Conservation (phyloP, 2,329 filamentous ascomycete genomes). For the Ceratocystis lukuohia region DNA sequence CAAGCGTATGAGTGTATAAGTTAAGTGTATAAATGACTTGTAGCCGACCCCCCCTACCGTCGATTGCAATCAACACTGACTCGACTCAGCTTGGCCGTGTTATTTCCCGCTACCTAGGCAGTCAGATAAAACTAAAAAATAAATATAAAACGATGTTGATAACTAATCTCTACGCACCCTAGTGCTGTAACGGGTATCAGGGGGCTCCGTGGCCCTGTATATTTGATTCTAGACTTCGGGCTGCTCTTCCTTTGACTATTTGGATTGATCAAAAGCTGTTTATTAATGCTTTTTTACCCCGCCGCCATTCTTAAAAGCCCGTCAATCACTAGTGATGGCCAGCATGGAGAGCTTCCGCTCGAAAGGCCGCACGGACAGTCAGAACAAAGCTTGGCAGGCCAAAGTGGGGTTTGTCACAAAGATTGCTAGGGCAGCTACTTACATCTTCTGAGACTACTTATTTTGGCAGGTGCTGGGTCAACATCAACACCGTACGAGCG, state of each 20-base stretch:
- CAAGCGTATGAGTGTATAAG: too few species aligned
- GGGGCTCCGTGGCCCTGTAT: too few species aligned
- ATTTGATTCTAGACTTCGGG: too few species aligned
- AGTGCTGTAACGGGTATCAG: too few species aligned
- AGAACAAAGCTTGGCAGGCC: conserved; percentile 1
- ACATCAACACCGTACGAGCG: not conserved
- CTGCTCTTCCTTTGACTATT: too few species aligned
- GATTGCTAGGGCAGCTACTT: not conserved
- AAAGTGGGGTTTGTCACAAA: not conserved
- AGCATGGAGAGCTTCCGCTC: not conserved
- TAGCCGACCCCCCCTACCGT: too few species aligned
- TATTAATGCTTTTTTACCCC: not conserved
- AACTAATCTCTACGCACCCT: too few species aligned
- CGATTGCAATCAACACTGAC: not conserved
- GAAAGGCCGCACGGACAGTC: not conserved
- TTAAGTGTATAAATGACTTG: too few species aligned
- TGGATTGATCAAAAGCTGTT: too few species aligned
- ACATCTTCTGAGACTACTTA: not conserved
- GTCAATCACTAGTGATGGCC: not conserved
- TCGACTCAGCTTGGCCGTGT: not conserved
- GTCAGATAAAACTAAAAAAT: too few species aligned
- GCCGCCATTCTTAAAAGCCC: not conserved
- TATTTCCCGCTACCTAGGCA: not conserved
- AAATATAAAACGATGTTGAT: too few species aligned
- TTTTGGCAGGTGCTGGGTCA: not conserved